A percentile compares a stretch with the other conserved stretches of the same genome.
These are phyloP conservation scores for Talaromyces sp. DNA, from an alignment of 2,329 filamentous ascomycete genomes.

Conservation along the genomic window DNA sequence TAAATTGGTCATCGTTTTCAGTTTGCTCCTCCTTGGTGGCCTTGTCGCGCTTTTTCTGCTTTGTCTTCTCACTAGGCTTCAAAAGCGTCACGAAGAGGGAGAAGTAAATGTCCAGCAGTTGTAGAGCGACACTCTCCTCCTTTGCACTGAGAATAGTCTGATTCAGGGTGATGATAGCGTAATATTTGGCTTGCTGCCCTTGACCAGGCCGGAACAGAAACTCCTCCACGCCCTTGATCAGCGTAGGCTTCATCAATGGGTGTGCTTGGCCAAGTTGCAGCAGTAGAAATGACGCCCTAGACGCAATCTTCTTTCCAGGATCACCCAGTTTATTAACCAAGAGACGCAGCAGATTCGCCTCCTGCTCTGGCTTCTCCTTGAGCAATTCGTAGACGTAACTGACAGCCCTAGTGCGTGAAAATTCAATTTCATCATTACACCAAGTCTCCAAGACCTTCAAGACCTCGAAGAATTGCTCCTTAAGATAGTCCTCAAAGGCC, in stretches of 20 bases:
- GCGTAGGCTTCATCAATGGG: slow-evolving; percentile 86
- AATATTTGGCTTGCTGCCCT: slow-evolving; percentile 84
- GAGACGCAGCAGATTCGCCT: slow-evolving; percentile 83
- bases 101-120: slow-evolving; percentile 87
- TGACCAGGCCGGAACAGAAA: slow-evolving; percentile 82
- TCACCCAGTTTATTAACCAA: slow-evolving; percentile 97
- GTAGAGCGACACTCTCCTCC: slow-evolving; percentile 73
- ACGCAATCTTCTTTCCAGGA: slow-evolving; percentile 90
- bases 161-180: slow-evolving; percentile 92
- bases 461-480: slow-evolving; percentile 87
- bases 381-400: slow-evolving; percentile 88
- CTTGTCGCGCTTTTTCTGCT: slow-evolving; percentile 43
- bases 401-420: slow-evolving; percentile 78
- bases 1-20: slow-evolving; percentile 59
- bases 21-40: slow-evolving; percentile 23
- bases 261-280: slow-evolving; percentile 84
- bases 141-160: slow-evolving; percentile 86
- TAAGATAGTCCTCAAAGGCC: slow-evolving; percentile 94
- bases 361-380: slow-evolving; percentile 94
- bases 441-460: slow-evolving; percentile 86
- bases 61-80: slow-evolving; percentile 46
- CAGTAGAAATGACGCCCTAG: slow-evolving; percentile 86
- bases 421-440: slow-evolving; percentile 94
- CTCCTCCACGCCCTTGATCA: slow-evolving; percentile 82
- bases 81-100: slow-evolving; percentile 76